Percentiles rank a stretch among this genome's conserved stretches.
Evolutionary conservation across 2,329 filamentous ascomycete genomes (phyloP).

Genomic region (Raffaelea arxii): DNA sequence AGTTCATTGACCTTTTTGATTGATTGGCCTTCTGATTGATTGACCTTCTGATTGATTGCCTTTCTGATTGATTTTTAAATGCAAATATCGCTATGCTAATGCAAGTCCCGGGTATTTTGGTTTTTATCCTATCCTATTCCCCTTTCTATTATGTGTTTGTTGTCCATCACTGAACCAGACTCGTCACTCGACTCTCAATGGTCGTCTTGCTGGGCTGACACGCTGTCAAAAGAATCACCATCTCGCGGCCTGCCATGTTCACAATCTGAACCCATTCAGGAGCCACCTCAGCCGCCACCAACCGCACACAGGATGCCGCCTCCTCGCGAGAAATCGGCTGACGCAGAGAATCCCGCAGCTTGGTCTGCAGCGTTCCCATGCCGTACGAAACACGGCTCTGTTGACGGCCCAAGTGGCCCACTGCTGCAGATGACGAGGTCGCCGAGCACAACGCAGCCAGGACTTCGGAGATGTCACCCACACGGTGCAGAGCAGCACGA

Average conservation of each 20-base stretch:
- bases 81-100: too few relatives aligned
- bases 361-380: conserved; percentile 52
- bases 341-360: conserved; percentile 57
- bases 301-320: conserved; percentile 35
- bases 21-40: too few relatives aligned
- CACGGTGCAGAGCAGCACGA: conserved; percentile 55
- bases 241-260: conserved; percentile 42
- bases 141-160: too few relatives aligned
- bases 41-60: too few relatives aligned
- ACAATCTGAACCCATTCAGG: conserved; percentile 47
- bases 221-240: conserved; percentile 43
- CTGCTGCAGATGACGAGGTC: too few relatives aligned
- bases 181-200: conserved; percentile 21
- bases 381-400: conserved; percentile 55
- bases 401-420: conserved; percentile 18
- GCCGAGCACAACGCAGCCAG: conserved; percentile 55
- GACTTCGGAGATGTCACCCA: conserved; percentile 58
- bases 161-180: conserved; percentile 3
- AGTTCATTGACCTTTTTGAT: too few relatives aligned
- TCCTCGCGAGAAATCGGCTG: conserved; percentile 45
- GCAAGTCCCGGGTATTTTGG: not conserved
- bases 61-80: too few relatives aligned
- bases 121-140: too few relatives aligned
- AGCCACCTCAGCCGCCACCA: conserved; percentile 44
- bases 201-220: conserved; percentile 22